These are phyloP conservation scores for Coelastrella sp. DNA, from an alignment of 139 green algal species.

Conservation along the genomic window DNA sequence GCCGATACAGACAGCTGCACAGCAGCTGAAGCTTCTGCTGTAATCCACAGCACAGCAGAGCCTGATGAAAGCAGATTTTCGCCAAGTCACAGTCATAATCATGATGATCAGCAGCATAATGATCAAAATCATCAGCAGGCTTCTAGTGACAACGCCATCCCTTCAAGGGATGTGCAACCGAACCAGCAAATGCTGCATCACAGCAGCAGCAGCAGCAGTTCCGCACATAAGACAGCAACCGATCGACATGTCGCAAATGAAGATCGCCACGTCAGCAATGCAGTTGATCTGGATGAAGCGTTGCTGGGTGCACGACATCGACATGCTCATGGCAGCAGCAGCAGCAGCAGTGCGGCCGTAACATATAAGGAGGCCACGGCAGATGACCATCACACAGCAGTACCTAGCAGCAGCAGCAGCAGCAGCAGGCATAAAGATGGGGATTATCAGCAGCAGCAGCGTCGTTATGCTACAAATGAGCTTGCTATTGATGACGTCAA, in stretches of 20 bases:
- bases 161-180: too few relatives aligned
- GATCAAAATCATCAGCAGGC: too few relatives aligned
- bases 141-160: too few relatives aligned
- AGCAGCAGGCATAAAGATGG: conserved; percentile 5
- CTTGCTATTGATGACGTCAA: conserved; percentile 31
- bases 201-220: too few relatives aligned
- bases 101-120: too few relatives aligned
- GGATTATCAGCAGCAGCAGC: conserved; percentile 10
- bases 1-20: too few relatives aligned
- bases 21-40: too few relatives aligned
- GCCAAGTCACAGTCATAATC: too few relatives aligned
- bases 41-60: too few relatives aligned
- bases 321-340: background rate
- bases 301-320: too few relatives aligned
- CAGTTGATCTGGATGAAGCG: background rate
- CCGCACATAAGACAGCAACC: background rate
- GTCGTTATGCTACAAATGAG: background rate
- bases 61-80: too few relatives aligned
- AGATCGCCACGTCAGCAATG: background rate
- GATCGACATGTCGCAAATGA: background rate
- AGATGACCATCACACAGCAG: background rate
- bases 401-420: background rate
- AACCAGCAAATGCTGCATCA: too few relatives aligned
- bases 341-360: background rate
- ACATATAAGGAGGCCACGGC: conserved; percentile 20